A percentile compares a stretch with the other conserved stretches of the same genome.
Evolutionary conservation across 2,329 filamentous ascomycete genomes (phyloP).

Genomic region (Pseudopithomyces chartarum): DNA sequence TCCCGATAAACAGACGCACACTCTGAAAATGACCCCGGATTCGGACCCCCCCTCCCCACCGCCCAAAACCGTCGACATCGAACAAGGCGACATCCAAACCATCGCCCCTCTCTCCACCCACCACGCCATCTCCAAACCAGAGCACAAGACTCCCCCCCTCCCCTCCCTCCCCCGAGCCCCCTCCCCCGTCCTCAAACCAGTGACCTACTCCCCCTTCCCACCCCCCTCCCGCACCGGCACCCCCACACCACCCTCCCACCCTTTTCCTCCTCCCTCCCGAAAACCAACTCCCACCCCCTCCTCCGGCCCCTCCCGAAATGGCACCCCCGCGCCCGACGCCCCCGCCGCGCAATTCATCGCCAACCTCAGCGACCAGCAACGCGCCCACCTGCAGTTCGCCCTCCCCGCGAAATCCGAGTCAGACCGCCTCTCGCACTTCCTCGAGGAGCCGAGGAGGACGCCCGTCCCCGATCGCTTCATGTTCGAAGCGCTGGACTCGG

Average conservation of each 20-base stretch:
- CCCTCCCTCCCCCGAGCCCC: background rate
- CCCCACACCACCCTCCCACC: conserved; percentile 5
- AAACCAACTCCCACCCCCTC: too few species aligned
- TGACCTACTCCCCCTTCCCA: conserved; percentile 5
- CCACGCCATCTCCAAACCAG: background rate
- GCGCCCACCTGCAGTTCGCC: conserved; percentile 21
- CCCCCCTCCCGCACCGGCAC: background rate
- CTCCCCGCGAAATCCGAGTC: conserved; percentile 16
- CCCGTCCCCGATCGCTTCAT: conserved; percentile 27
- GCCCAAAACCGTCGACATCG: too few species aligned
- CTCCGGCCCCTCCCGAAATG: background rate
- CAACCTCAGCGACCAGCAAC: conserved; percentile 19
- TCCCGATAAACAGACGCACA: conserved; percentile 2
- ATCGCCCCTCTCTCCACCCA: too few species aligned
- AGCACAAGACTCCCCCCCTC: background rate
- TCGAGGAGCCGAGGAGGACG: conserved; percentile 20
- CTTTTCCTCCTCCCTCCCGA: too few species aligned
- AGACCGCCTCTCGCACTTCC: conserved; percentile 22
- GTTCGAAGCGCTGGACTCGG: conserved; percentile 19
- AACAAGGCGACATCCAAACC: too few species aligned
- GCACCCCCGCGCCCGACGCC: conserved; percentile 7
- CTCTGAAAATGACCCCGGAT: background rate
- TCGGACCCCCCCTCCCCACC: background rate
- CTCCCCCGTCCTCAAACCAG: background rate
- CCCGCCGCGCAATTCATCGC: conserved; percentile 25